Evolutionary conservation across 2,329 filamentous ascomycete species (phyloP).

Genomic region (Onygenales sp.): DNA sequence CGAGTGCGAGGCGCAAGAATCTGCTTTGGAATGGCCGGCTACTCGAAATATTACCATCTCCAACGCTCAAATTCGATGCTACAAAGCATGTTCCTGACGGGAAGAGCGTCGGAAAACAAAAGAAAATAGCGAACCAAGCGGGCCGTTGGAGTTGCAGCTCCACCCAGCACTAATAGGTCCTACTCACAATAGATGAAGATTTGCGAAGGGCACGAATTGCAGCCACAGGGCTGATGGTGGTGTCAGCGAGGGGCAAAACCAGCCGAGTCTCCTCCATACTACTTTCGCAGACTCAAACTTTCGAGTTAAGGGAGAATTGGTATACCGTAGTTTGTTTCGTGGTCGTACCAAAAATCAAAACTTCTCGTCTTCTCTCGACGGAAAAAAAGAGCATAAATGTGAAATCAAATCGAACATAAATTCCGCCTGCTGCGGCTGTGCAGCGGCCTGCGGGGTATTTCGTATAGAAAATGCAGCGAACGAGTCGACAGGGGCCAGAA

Average conservation of each 20-base stretch:
- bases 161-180: background rate
- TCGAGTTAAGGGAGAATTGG: background rate
- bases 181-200: slow-evolving; percentile 4
- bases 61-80: background rate
- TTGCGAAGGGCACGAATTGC: background rate
- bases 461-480: background rate
- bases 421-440: background rate
- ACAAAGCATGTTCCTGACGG: background rate
- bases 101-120: too few relatives aligned
- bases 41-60: background rate
- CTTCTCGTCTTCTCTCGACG: too few relatives aligned
- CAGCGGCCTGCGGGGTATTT: background rate
- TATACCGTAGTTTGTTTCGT: too few relatives aligned
- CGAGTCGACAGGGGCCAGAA: background rate
- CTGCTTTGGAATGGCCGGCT: slow-evolving; percentile 2
- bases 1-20: background rate
- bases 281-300: background rate
- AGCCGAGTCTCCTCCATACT: background rate
- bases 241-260: background rate
- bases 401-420: background rate
- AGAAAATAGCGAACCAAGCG: background rate
- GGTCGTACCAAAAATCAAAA: too few relatives aligned
- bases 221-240: background rate
- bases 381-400: background rate
- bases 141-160: background rate